These are phyloP conservation scores for Neonectria faginata DNA, from an alignment of 2,329 filamentous ascomycete genomes.

Conservation along the genomic window DNA sequence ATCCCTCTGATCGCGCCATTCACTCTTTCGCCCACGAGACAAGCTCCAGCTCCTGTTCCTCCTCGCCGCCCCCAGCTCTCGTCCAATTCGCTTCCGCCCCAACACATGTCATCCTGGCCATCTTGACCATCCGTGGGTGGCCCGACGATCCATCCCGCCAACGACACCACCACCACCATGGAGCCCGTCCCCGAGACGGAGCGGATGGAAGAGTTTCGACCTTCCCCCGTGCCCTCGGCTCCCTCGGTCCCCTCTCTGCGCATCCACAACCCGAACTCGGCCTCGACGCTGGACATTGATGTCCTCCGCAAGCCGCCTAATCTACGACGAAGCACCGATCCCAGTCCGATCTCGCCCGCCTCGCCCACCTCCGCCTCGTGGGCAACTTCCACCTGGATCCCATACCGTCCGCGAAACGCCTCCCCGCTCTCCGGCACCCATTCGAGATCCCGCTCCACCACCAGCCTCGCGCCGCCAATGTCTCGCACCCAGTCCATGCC, in stretches of 20 bases:
- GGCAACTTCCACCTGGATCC: slow-evolving; percentile 58
- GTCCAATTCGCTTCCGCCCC: slow-evolving; percentile 10
- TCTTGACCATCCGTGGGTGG: slow-evolving; percentile 41
- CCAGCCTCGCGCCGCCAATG: slow-evolving; percentile 67
- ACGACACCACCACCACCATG: slow-evolving; percentile 58
- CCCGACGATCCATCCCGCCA: slow-evolving; percentile 37
- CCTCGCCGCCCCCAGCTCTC: slow-evolving; percentile 1
- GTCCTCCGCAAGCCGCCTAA: slow-evolving; percentile 63
- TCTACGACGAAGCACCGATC: slow-evolving; percentile 70
- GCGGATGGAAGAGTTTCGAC: slow-evolving; percentile 74
- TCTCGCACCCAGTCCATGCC: slow-evolving; percentile 74
- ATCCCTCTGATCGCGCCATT: not conserved
- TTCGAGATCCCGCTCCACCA: slow-evolving; percentile 68
- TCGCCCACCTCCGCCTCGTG: slow-evolving; percentile 64
- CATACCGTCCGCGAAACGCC: slow-evolving; percentile 71
- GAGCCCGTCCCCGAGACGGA: slow-evolving; percentile 77
- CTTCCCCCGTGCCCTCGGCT: slow-evolving; percentile 63
- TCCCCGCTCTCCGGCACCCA: slow-evolving; percentile 70
- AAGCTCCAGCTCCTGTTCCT: slow-evolving; percentile 1
- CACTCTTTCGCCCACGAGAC: not conserved
- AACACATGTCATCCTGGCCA: slow-evolving; percentile 43
- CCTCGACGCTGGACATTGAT: slow-evolving; percentile 57
- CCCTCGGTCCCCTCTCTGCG: slow-evolving; percentile 65
- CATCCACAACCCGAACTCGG: slow-evolving; percentile 56
- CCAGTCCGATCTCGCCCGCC: slow-evolving; percentile 63